Evolutionary conservation across 2,329 filamentous ascomycete genomes (phyloP).

Genomic region (Onygenales sp.): DNA sequence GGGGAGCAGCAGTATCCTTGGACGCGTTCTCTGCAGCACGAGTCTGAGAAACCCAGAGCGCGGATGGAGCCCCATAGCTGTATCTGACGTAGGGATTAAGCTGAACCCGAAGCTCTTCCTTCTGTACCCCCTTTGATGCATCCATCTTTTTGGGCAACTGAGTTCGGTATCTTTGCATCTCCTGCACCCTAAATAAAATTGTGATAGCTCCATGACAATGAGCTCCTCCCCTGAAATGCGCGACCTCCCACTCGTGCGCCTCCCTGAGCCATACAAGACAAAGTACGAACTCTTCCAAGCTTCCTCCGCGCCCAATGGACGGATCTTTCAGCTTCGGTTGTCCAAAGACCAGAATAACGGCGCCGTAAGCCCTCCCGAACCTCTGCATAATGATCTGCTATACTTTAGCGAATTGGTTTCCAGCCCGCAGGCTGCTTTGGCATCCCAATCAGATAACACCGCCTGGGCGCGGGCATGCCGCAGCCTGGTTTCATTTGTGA

Average conservation of each 20-base stretch:
- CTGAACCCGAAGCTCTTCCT: not conserved
- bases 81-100: not conserved
- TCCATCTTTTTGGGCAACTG: not conserved
- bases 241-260: conserved; percentile 12
- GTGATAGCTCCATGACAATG: conserved; percentile 4
- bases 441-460: conserved; percentile 26
- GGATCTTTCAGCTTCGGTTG: conserved; percentile 13
- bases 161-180: not conserved
- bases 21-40: not conserved
- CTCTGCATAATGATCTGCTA: conserved; percentile 21
- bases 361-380: conserved; percentile 13
- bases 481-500: conserved; percentile 21
- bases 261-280: conserved; percentile 15
- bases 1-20: not conserved
- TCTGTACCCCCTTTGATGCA: too few species aligned
- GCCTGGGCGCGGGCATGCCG: conserved; percentile 27
- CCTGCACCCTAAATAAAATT: not conserved
- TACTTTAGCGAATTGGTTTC: conserved; percentile 21
- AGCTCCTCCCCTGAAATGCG: conserved; percentile 1
- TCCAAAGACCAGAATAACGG: conserved; percentile 13
- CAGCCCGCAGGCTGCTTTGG: conserved; percentile 13
- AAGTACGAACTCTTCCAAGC: conserved; percentile 13
- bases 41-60: not conserved
- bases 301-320: conserved; percentile 8
- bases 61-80: not conserved